These are phyloP conservation scores for Colletotrichum orchidophilum DNA, from an alignment of 2,329 filamentous ascomycete species.

Conservation along the genomic window DNA sequence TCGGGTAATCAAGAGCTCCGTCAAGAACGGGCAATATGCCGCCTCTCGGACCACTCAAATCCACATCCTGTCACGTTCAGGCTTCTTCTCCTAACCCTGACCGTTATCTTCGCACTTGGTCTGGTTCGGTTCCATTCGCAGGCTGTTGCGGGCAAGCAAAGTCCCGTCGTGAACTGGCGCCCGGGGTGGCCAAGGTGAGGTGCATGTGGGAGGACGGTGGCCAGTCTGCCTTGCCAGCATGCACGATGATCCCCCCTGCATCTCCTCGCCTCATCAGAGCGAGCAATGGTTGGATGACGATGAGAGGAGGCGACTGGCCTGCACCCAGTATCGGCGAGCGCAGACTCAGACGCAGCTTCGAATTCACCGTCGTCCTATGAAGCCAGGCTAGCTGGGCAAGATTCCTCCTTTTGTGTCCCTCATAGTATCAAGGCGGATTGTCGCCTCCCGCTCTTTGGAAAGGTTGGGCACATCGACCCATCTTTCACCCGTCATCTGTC, in stretches of 20 bases:
- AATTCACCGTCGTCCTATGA: not conserved
- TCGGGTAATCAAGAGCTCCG: too few species aligned
- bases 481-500: not conserved
- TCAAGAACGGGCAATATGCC: not conserved
- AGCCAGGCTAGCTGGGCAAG: not conserved
- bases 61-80: not conserved
- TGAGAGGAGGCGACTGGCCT: conserved; percentile 1
- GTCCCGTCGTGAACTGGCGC: not conserved
- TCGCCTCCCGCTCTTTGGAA: not conserved
- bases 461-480: not conserved
- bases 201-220: not conserved
- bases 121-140: not conserved
- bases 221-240: conserved; percentile 6
- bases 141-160: not conserved
- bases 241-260: conserved; percentile 2
- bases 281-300: not conserved
- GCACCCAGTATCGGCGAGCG: not conserved
- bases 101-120: not conserved
- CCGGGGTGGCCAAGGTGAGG: not conserved
- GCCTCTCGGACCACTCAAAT: not conserved
- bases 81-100: not conserved
- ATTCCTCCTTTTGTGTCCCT: not conserved
- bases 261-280: not conserved
- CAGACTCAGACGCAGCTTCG: not conserved
- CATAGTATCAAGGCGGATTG: not conserved